Base-by-base conservation (phyloP, 768 basidiomycete genomes). In the Hygrophorus pudorinus region DNA sequence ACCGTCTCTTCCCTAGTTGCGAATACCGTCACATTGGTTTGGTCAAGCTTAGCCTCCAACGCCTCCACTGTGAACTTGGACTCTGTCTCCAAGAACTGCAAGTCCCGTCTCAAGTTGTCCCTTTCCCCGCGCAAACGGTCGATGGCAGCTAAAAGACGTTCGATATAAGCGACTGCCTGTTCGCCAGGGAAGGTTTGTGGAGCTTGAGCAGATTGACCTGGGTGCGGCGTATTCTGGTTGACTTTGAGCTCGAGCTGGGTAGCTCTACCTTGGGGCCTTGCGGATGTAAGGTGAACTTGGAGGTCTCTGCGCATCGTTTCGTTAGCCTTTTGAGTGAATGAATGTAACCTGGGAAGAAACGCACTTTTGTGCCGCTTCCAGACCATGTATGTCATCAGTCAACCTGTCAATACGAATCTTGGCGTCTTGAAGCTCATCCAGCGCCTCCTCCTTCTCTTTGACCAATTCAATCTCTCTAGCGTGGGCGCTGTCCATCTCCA, bases 61-160 rank as follows among this genome's bases (percentile, higher is more conserved):
- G 77, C 72, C 47, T 85, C 73, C 12, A 78, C 70, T 2, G 76
- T 64, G 52, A 85, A 81, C 50, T 66, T 73, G 18, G 76, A 75
- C 60, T 89, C 85, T 2, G 69, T 65, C 50, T 82, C 72, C 43
- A 81, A 63, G 59, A 87, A 89, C 39, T 82, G 70, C 11, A 88
- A 59, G 43, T 81, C 72, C 5, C 78, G 71, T 41, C 71, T 71
- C 20, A 85, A 67, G 37, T 60, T 64, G 49, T 87, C 79, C 4
- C 85, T 70, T 51, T 88, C 83, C 3, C 59, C 58, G 4, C 85
- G 78, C 37, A 87, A 64, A 28, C 85, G 75, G n/a, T 78, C 73
- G 34, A 85, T 65, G 1, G 84, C 78, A 20, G 59, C 59, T 40
- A 87, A 65, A 17, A 87, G 65, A 31, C 71, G 73, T 48, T 75